phyloP scores from a whole-genome alignment of 805 yeast species.

The Isabelozyma pseudorhagii region DNA sequence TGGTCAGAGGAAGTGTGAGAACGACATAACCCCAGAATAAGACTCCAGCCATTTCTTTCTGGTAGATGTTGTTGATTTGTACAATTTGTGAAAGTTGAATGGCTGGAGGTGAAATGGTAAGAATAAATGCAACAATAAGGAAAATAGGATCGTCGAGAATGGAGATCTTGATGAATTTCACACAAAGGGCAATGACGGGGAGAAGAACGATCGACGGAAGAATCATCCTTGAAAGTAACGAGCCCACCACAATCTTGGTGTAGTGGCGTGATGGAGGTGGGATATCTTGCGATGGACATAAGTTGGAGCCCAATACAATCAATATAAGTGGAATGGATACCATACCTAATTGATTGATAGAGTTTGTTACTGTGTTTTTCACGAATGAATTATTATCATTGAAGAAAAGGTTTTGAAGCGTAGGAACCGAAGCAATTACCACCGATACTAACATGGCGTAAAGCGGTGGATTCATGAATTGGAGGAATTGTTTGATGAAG shows the following conservation, averaged over 20 bases:
- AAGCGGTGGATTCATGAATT: conserved; percentile 77
- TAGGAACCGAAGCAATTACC: conserved; percentile 64
- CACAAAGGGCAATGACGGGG: conserved; percentile 64
- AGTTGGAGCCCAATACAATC: conserved; percentile 75
- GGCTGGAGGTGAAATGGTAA: conserved; percentile 81
- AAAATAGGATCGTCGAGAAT: conserved; percentile 81
- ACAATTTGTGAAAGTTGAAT: conserved; percentile 80
- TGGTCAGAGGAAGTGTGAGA: conserved; percentile 72
- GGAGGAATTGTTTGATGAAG: conserved; percentile 20
- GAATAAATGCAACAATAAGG: conserved; percentile 68
- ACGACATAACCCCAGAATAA: conserved; percentile 81
- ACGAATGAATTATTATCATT: conserved; percentile 53
- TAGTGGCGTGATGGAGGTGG: conserved; percentile 66
- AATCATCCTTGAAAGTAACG: conserved; percentile 74
- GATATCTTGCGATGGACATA: conserved; percentile 64
- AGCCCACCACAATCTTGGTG: conserved; percentile 60
- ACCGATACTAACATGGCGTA: conserved; percentile 73
- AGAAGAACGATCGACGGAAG: conserved; percentile 65
- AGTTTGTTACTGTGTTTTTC: conserved; percentile 60
- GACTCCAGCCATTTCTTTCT: conserved; percentile 80
- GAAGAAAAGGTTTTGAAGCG: conserved; percentile 55
- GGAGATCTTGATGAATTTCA: conserved; percentile 60
- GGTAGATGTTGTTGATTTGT: conserved; percentile 70
- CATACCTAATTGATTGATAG: conserved; percentile 64
- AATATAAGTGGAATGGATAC: conserved; percentile 77